Conservation (phyloP, 2,329 filamentous ascomycete genomes). For the Sarocladium kiliense region DNA sequence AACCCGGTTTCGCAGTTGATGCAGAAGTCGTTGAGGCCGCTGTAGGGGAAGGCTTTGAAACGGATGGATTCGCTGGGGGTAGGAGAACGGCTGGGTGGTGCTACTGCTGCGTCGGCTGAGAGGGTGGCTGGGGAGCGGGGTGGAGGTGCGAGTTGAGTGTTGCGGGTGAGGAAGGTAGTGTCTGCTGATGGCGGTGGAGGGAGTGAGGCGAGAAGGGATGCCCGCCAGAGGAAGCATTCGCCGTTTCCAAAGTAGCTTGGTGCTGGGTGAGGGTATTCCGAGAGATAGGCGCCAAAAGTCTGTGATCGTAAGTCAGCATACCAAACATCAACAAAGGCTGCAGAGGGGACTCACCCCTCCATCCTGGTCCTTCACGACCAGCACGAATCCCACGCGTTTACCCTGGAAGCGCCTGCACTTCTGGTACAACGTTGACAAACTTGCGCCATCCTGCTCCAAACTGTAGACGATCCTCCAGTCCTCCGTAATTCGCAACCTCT, state of each 20-base stretch:
- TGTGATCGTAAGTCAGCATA: constrained; percentile 22
- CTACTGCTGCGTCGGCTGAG: not conserved
- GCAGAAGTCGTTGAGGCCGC: constrained; percentile 92
- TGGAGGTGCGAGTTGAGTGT: constrained; percentile 28
- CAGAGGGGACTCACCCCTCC: constrained; percentile 57
- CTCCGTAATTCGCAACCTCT: constrained; percentile 80
- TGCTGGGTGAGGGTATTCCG: constrained; percentile 75
- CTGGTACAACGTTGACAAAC: constrained; percentile 79
- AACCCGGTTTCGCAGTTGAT: constrained; percentile 87
- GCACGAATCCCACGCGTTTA: constrained; percentile 77
- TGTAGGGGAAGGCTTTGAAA: constrained; percentile 97
- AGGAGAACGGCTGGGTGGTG: constrained; percentile 23
- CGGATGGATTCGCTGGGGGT: constrained; percentile 70
- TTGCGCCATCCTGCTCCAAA: constrained; percentile 86
- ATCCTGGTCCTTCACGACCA: constrained; percentile 75
- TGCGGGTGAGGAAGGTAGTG: constrained; percentile 41
- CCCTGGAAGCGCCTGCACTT: constrained; percentile 64
- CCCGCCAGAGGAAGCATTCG: constrained; percentile 75
- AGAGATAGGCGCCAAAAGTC: constrained; percentile 91
- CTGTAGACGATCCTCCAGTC: constrained; percentile 85
- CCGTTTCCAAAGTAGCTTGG: constrained; percentile 91
- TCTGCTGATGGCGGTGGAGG: constrained; percentile 47
- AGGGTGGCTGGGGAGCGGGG: constrained; percentile 16
- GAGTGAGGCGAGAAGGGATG: constrained; percentile 51
- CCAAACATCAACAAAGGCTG: not conserved